Percentiles rank a stretch among this genome's conserved stretches.
Evolutionary conservation across 352 stramenopile genomes (phyloP).

Genomic region (Aphanomyces astaci): DNA sequence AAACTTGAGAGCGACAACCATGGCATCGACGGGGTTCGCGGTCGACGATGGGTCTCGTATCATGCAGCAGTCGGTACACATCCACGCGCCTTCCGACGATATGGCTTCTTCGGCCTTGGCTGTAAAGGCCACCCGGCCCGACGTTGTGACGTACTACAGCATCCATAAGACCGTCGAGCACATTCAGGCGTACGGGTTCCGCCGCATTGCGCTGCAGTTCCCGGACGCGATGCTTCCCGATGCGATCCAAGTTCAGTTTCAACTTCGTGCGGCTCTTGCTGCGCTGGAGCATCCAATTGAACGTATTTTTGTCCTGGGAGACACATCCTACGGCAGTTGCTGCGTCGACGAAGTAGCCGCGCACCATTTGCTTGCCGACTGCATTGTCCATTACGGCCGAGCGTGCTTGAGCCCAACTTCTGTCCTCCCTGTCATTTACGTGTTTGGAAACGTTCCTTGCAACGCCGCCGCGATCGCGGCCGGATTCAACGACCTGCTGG

Average conservation of each 20-base stretch:
- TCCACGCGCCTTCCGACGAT: slow-evolving; percentile 23
- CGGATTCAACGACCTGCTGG: slow-evolving; percentile 29
- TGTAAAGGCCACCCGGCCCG: slow-evolving; percentile 40
- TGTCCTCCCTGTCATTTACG: slow-evolving; percentile 87
- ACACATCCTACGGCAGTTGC: slow-evolving; percentile 94
- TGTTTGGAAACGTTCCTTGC: slow-evolving; percentile 73
- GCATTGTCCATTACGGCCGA: slow-evolving; percentile 93
- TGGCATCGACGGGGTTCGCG: slow-evolving; percentile 47
- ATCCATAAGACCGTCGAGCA: slow-evolving; percentile 49
- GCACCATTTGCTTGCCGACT: slow-evolving; percentile 89
- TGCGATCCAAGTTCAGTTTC: slow-evolving; percentile 76
- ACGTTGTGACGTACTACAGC: slow-evolving; percentile 57
- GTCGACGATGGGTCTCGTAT: slow-evolving; percentile 69
- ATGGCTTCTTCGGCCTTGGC: too few relatives aligned
- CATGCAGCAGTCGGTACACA: slow-evolving; percentile 55
- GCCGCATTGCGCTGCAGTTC: slow-evolving; percentile 91
- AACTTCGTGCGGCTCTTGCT: slow-evolving; percentile 35
- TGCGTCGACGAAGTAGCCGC: slow-evolving; percentile 94
- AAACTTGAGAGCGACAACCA: not conserved
- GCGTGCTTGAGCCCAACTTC: slow-evolving; percentile 83
- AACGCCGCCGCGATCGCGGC: slow-evolving; percentile 46
- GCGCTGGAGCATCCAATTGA: slow-evolving; percentile 39
- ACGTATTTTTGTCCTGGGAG: slow-evolving; percentile 90
- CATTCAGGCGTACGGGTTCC: slow-evolving; percentile 50
- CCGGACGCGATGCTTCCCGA: slow-evolving; percentile 90